Evolutionary conservation across 2,329 filamentous ascomycete species (phyloP).

Genomic region (Phialophora tarda): DNA sequence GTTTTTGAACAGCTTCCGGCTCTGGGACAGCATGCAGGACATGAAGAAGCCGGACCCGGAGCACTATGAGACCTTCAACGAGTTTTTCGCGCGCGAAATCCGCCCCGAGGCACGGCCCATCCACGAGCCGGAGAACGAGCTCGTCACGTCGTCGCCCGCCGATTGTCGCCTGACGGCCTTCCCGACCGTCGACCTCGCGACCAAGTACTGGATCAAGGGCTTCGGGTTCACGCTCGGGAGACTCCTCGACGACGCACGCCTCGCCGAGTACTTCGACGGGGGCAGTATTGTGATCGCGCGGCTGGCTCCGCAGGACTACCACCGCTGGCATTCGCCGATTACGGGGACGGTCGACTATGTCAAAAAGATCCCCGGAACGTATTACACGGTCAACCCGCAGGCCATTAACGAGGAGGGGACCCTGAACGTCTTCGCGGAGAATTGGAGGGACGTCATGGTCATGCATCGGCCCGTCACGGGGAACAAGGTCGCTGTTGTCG

Average conservation of each 20-base stretch:
- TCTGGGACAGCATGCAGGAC: conserved; percentile 44
- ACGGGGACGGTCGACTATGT: conserved; percentile 44
- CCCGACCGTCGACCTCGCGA: conserved; percentile 47
- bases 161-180: conserved; percentile 50
- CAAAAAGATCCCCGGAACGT: conserved; percentile 48
- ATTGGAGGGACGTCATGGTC: conserved; percentile 50
- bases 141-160: conserved; percentile 47
- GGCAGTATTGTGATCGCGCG: conserved; percentile 49
- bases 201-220: conserved; percentile 53
- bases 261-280: conserved; percentile 45
- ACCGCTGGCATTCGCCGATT: conserved; percentile 49
- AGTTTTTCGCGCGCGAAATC: conserved; percentile 50
- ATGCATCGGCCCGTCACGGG: conserved; percentile 43
- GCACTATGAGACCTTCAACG: conserved; percentile 52
- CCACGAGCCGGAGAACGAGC: conserved; percentile 45
- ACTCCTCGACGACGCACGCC: conserved; percentile 41
- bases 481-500: conserved; percentile 46
- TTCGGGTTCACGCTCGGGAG: conserved; percentile 47
- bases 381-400: conserved; percentile 53
- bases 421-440: conserved; percentile 54
- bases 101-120: conserved; percentile 46
- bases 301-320: conserved; percentile 52
- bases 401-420: conserved; percentile 50
- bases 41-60: conserved; percentile 47
- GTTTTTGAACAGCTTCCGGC: conserved; percentile 49